Percentiles rank a stretch among this genome's conserved stretches.
phyloP scores from a whole-genome alignment of 345 rosid genomes.

The Camelina laxa region DNA sequence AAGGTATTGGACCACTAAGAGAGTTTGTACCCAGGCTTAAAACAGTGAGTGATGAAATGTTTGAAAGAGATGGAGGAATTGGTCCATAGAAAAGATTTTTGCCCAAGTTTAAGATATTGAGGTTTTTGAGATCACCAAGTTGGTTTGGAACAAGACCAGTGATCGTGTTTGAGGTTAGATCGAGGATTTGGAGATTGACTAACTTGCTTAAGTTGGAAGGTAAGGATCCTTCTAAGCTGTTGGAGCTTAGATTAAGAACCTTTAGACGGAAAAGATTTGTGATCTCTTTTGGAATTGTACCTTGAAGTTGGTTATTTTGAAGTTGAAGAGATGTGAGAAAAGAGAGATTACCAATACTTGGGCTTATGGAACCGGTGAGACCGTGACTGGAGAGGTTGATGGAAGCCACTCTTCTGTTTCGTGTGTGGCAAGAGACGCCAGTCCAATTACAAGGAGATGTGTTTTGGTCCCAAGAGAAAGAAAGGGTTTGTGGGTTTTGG shows the following conservation, averaged over 20 bases:
- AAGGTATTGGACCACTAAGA: conserved; percentile 50
- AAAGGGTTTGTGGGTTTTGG: conserved; percentile 21
- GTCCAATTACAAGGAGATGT: conserved; percentile 55
- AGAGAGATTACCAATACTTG: conserved; percentile 55
- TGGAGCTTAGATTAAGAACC: conserved; percentile 53
- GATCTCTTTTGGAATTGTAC: conserved; percentile 48
- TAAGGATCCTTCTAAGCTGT: conserved; percentile 47
- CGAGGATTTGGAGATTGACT: conserved; percentile 42
- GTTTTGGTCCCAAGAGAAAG: conserved; percentile 52
- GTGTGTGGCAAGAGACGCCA: conserved; percentile 51
- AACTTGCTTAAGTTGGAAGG: conserved; percentile 49
- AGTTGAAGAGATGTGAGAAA: conserved; percentile 57
- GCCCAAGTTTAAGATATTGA: conserved; percentile 51
- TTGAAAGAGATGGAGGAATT: conserved; percentile 51
- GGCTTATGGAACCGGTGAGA: conserved; percentile 50
- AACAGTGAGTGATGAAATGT: conserved; percentile 48
- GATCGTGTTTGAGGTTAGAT: conserved; percentile 50
- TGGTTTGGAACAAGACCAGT: conserved; percentile 46
- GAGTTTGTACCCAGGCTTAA: conserved; percentile 54
- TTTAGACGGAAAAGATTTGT: conserved; percentile 48
- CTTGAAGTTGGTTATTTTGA: conserved; percentile 50
- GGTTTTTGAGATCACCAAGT: conserved; percentile 44
- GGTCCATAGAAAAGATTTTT: conserved; percentile 48
- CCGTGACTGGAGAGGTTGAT: conserved; percentile 43
- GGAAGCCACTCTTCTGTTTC: conserved; percentile 47